A percentile compares a stretch with the other conserved stretches of the same genome.
phyloP scores from a whole-genome alignment of 352 stramenopile genomes.

The Phytophthora pisi region DNA sequence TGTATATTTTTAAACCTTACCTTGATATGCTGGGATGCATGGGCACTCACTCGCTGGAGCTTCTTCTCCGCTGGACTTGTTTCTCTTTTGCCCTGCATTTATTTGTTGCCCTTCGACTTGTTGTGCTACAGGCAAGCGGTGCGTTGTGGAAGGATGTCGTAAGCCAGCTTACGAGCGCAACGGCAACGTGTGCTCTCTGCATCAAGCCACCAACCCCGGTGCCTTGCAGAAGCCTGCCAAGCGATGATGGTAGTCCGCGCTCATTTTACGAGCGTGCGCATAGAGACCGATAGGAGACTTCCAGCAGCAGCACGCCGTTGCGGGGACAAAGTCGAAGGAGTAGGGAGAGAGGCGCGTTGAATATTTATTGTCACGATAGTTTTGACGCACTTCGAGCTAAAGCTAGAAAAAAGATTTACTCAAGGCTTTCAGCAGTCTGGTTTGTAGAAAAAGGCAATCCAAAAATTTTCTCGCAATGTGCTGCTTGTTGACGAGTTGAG shows the following conservation, averaged over 20 bases:
- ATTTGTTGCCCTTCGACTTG: constrained; percentile 14
- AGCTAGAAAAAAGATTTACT: no score
- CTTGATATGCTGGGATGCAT: constrained; percentile 10
- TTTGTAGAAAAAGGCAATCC: constrained; percentile 46
- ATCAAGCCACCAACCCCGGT: constrained; percentile 28
- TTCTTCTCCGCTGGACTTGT: constrained; percentile 17
- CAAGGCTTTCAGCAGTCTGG: no score
- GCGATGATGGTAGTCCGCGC: constrained; percentile 36
- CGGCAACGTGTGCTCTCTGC: constrained; percentile 67
- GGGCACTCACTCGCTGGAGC: constrained; percentile 15
- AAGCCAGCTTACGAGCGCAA: constrained; percentile 83
- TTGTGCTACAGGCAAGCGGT: constrained; percentile 59
- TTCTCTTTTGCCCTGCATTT: constrained; percentile 19
- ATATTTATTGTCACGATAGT: constrained; percentile 53
- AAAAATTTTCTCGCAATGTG: constrained; percentile 36
- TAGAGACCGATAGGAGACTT: constrained; percentile 31
- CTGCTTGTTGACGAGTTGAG: constrained; percentile 5
- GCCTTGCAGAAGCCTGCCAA: constrained; percentile 18
- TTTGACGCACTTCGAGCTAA: constrained; percentile 47
- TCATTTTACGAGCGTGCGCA: constrained; percentile 16
- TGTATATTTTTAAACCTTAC: constrained; percentile 10
- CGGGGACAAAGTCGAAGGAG: constrained; percentile 18
- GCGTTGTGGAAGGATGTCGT: constrained; percentile 67
- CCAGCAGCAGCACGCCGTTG: constrained; percentile 13
- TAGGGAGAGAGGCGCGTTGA: constrained; percentile 31